phyloP scores from a whole-genome alignment of 2,329 filamentous ascomycete genomes.

The Fragosphaeria purpurea region DNA sequence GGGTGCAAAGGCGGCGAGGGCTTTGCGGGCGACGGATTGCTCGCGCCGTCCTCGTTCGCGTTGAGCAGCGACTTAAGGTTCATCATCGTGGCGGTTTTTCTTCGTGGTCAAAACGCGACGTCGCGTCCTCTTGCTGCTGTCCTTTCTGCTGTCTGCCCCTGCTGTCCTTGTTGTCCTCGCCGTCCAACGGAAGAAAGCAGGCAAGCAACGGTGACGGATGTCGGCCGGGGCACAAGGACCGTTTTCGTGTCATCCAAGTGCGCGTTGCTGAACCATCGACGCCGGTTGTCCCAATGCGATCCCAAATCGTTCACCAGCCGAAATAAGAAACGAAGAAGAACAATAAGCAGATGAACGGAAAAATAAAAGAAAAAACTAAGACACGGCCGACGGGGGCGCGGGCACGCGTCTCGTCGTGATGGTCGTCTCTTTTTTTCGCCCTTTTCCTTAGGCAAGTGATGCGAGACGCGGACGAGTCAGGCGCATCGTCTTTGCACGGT shows the following conservation, averaged over 20 bases:
- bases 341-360: neutral
- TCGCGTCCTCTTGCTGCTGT: neutral
- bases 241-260: neutral
- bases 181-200: neutral
- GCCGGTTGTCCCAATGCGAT: too few relatives aligned
- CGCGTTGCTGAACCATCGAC: too few relatives aligned
- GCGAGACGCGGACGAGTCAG: slow-evolving; percentile 1
- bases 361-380: neutral
- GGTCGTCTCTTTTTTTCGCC: too few relatives aligned
- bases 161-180: too few relatives aligned
- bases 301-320: too few relatives aligned
- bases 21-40: slow-evolving; percentile 20
- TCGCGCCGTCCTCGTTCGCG: slow-evolving; percentile 32
- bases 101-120: too few relatives aligned
- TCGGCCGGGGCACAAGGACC: neutral
- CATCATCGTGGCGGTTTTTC: slow-evolving; percentile 27
- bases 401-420: too few relatives aligned
- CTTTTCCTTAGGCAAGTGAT: neutral
- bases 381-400: too few relatives aligned
- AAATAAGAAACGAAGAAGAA: neutral
- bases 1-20: slow-evolving; percentile 18
- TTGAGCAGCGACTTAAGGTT: slow-evolving; percentile 47
- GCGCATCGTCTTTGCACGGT: neutral
- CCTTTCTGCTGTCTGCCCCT: too few relatives aligned
- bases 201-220: neutral